A percentile compares a stretch with the other conserved stretches of the same genome.
Conservation (phyloP, 2,329 filamentous ascomycete genomes). For the Thermomyces lanuginosus region DNA sequence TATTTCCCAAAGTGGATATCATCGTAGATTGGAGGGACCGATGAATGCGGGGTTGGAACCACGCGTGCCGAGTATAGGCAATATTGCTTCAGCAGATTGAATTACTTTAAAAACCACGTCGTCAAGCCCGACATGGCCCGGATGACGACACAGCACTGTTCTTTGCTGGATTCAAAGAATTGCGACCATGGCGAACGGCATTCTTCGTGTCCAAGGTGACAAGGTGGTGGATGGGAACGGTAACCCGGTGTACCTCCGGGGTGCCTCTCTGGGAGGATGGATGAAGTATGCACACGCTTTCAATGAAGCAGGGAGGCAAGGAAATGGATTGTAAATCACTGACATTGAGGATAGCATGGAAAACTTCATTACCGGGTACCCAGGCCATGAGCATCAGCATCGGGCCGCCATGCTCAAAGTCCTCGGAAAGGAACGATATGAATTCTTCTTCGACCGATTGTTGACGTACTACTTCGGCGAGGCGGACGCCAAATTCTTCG, state of each 20-base stretch:
- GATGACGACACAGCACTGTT: too few relatives aligned
- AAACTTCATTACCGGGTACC: constrained; percentile 48
- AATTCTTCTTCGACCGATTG: constrained; percentile 44
- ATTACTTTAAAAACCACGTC: too few relatives aligned
- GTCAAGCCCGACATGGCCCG: too few relatives aligned
- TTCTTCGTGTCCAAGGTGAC: neutral
- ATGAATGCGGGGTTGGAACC: too few relatives aligned
- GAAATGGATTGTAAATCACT: too few relatives aligned
- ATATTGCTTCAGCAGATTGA: too few relatives aligned
- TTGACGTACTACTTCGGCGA: constrained; percentile 44
- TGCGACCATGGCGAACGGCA: neutral
- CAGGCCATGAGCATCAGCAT: constrained; percentile 42
- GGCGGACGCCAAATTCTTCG: constrained; percentile 42
- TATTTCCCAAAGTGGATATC: too few relatives aligned
- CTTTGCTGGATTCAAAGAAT: too few relatives aligned
- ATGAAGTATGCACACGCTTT: too few relatives aligned
- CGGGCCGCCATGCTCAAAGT: constrained; percentile 37
- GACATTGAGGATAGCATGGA: constrained; percentile 33
- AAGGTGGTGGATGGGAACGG: constrained; percentile 1
- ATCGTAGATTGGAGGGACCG: too few relatives aligned
- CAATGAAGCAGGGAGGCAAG: too few relatives aligned
- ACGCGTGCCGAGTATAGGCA: too few relatives aligned
- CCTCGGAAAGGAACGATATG: constrained; percentile 39
- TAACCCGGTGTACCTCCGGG: neutral
- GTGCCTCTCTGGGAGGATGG: constrained; percentile 1